Conservation (phyloP, 2,329 filamentous ascomycete genomes). For the Penicillium sp. region DNA sequence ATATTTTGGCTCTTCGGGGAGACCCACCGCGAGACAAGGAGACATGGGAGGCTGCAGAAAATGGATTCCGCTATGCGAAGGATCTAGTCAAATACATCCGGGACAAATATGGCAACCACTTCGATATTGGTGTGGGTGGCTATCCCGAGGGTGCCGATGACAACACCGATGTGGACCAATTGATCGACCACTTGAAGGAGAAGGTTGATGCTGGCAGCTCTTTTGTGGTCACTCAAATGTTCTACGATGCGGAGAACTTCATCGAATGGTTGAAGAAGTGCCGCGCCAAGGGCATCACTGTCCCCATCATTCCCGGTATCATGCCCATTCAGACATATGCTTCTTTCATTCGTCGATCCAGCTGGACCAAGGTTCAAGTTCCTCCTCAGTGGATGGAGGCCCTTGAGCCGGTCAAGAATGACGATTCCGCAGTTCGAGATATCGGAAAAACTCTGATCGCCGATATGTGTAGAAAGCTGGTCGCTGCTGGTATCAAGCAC, state of each 20-base stretch:
- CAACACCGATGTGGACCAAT: constrained; percentile 77
- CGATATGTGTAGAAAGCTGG: constrained; percentile 82
- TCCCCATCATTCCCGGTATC: constrained; percentile 82
- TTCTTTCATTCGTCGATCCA: constrained; percentile 83
- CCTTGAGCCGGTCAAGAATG: constrained; percentile 92
- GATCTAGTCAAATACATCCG: constrained; percentile 86
- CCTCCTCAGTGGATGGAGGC: constrained; percentile 77
- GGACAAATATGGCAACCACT: constrained; percentile 78
- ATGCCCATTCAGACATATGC: constrained; percentile 96
- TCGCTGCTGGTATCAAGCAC: constrained; percentile 79
- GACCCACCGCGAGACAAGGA: constrained; percentile 93
- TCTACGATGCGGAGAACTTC: constrained; percentile 97
- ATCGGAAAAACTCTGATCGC: constrained; percentile 84
- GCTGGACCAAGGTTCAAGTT: constrained; percentile 84
- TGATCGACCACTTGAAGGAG: constrained; percentile 92
- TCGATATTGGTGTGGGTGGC: constrained; percentile 95
- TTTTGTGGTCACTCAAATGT: constrained; percentile 99
- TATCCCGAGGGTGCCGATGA: constrained; percentile 97
- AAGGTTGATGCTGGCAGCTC: constrained; percentile 92
- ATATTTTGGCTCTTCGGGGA: constrained; percentile 89
- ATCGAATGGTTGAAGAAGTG: constrained; percentile 85
- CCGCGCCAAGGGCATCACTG: constrained; percentile 76
- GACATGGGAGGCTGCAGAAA: constrained; percentile 85
- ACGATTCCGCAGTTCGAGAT: constrained; percentile 87
- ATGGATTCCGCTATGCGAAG: constrained; percentile 85